A percentile compares a stretch with the other conserved stretches of the same genome.
These are phyloP conservation scores for Penicillium sp. DNA, from an alignment of 2,329 filamentous ascomycete genomes.

Conservation along the genomic window DNA sequence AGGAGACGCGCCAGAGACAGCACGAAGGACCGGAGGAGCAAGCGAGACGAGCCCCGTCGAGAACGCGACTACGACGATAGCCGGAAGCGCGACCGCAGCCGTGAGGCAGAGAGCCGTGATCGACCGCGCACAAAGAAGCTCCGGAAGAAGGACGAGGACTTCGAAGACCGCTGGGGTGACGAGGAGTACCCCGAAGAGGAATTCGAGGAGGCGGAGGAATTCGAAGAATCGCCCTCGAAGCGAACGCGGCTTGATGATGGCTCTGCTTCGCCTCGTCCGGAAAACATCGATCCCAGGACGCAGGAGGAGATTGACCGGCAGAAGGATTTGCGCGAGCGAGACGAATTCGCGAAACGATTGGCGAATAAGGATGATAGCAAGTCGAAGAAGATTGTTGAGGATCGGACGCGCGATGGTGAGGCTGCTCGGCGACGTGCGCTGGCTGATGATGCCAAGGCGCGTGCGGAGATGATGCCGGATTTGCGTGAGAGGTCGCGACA, in stretches of 20 bases:
- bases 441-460: conserved; percentile 67
- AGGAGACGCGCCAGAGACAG: conserved; percentile 21
- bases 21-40: conserved; percentile 25
- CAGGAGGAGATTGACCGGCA: conserved; percentile 60
- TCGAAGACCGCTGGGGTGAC: conserved; percentile 80
- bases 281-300: conserved; percentile 61
- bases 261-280: conserved; percentile 33
- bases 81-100: conserved; percentile 42
- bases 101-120: conserved; percentile 40
- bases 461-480: conserved; percentile 74
- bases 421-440: conserved; percentile 63
- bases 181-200: conserved; percentile 57
- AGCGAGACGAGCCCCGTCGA: conserved; percentile 23
- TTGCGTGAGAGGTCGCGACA: conserved; percentile 82
- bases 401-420: conserved; percentile 59
- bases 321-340: conserved; percentile 71
- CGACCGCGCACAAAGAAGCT: conserved; percentile 53
- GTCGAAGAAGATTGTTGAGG: conserved; percentile 68
- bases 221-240: conserved; percentile 70
- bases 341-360: conserved; percentile 76
- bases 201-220: conserved; percentile 51
- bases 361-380: conserved; percentile 70
- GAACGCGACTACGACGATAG: conserved; percentile 34
- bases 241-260: conserved; percentile 67
- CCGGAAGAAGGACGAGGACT: conserved; percentile 57